These are phyloP conservation scores for Coemansia reversa DNA, from an alignment of 192 early-diverging fungal genomes.

Conservation along the genomic window DNA sequence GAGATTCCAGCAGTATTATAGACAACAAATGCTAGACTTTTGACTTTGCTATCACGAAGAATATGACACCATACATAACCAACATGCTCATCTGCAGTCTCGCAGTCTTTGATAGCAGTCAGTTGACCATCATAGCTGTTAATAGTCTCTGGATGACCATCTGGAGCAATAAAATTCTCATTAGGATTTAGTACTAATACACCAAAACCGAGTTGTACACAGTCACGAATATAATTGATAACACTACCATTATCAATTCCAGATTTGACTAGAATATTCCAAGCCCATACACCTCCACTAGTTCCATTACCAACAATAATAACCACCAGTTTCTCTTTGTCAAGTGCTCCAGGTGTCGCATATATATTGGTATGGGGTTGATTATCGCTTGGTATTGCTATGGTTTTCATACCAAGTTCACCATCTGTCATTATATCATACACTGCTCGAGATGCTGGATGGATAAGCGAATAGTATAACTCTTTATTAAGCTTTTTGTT, in stretches of 20 bases:
- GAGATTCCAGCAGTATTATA: slow-evolving; percentile 38
- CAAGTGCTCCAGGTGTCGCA: slow-evolving; percentile 31
- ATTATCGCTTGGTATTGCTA: slow-evolving; percentile 23
- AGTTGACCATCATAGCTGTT: slow-evolving; percentile 23
- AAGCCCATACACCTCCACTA: slow-evolving; percentile 39
- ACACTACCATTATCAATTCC: slow-evolving; percentile 32
- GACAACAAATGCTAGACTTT: slow-evolving; percentile 30
- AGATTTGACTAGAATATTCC: slow-evolving; percentile 35
- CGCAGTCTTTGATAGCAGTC: slow-evolving; percentile 27
- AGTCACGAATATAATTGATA: slow-evolving; percentile 24
- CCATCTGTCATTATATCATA: slow-evolving; percentile 15
- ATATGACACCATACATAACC: slow-evolving; percentile 42
- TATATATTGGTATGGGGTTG: slow-evolving; percentile 44
- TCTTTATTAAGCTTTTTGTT: slow-evolving; percentile 22
- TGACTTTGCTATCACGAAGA: slow-evolving; percentile 15
- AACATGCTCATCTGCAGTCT: slow-evolving; percentile 49
- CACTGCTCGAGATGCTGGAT: slow-evolving; percentile 32
- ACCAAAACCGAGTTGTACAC: slow-evolving; percentile 22
- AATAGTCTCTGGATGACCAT: slow-evolving; percentile 37
- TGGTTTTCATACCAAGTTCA: slow-evolving; percentile 31
- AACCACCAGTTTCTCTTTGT: slow-evolving; percentile 33
- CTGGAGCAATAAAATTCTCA: slow-evolving; percentile 41
- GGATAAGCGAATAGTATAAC: slow-evolving; percentile 20
- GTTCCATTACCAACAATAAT: slow-evolving; percentile 29
- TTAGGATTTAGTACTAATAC: slow-evolving; percentile 51